Conservation (phyloP, 2,329 filamentous ascomycete genomes). For the Xylariaceae sp. region DNA sequence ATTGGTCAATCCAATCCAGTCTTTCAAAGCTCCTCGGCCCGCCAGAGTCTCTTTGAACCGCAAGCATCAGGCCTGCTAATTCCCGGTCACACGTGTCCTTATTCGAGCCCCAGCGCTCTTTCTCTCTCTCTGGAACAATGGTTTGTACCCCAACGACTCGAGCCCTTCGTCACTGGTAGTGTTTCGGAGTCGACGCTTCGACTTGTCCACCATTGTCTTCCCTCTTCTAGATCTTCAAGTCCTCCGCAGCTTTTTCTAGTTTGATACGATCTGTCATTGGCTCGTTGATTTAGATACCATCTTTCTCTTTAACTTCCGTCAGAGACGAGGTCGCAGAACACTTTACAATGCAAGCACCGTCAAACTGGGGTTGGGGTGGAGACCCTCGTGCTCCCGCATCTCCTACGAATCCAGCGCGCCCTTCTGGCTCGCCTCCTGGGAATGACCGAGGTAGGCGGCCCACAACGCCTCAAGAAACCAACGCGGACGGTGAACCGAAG, state of each 20-base stretch:
- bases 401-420: conserved; percentile 4
- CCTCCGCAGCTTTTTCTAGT: background rate
- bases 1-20: background rate
- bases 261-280: background rate
- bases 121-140: conserved; percentile 7
- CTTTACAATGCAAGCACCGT: conserved; percentile 15
- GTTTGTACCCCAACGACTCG: conserved; percentile 18
- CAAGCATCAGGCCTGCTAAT: conserved; percentile 3
- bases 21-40: background rate
- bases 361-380: conserved; percentile 15
- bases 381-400: conserved; percentile 1
- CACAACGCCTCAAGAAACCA: conserved; percentile 20
- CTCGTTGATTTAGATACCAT: background rate
- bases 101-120: background rate
- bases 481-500: conserved; percentile 19
- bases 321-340: conserved; percentile 6
- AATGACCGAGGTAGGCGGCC: conserved; percentile 18
- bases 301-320: conserved; percentile 2
- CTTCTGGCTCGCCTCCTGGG: conserved; percentile 15
- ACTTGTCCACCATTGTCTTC: background rate
- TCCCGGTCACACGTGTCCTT: conserved; percentile 17
- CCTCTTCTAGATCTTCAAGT: too few species aligned
- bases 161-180: conserved; percentile 11
- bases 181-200: conserved; percentile 1
- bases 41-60: conserved; percentile 3